Evolutionary conservation across 192 early-diverging fungal genomes (phyloP), one percentile per base, ranked within the genome.

Genomic region (Linnemannia zychae): DNA sequence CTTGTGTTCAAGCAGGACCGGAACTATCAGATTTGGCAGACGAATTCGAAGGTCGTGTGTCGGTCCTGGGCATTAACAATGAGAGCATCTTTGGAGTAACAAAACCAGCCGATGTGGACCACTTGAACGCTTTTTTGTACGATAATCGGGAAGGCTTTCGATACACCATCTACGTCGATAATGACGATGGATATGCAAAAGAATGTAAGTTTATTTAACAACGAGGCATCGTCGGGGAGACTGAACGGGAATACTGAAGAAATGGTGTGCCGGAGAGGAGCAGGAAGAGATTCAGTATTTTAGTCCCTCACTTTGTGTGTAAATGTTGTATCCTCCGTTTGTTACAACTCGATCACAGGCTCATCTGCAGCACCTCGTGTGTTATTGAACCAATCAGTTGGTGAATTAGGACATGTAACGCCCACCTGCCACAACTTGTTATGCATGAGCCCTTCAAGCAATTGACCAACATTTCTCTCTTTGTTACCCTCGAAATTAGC

Each of bases 31-130:
- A 79, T 38, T 50, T 85, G 1, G 77, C 77, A 9, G 83, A 85
- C 47, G 73, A 85, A 37, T 85, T 78, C 33, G 22, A 33, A 33
- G 73, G 69, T 3, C 73, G 77, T 20, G 28, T 85, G 13, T 69
- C 83, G 6, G 68, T 85, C 12, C 40, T 85, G 28, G 83, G 83
- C 16, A 85, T 85, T 69, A 79, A 85, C 34, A 85, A 85, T 50
- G 83, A 85, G 40, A 85, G 76, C 50, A 85, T 85, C 48, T 85
- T 85, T 37, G 70, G 74, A 12, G 74, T 44, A 15, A 85, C 83
- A 33, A 79, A 73, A 15, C 52, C 34, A 17, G 57, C 65, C 1
- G 36, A 79, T 28, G 28, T 66, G 7, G 70, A 79, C 16, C 13
- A 18, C 31, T 69, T 85, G 22, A 33, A 48, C 15, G 68, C 71